phyloP scores from a whole-genome alignment of 2,329 filamentous ascomycete species.

The Ophiostoma australiae region DNA sequence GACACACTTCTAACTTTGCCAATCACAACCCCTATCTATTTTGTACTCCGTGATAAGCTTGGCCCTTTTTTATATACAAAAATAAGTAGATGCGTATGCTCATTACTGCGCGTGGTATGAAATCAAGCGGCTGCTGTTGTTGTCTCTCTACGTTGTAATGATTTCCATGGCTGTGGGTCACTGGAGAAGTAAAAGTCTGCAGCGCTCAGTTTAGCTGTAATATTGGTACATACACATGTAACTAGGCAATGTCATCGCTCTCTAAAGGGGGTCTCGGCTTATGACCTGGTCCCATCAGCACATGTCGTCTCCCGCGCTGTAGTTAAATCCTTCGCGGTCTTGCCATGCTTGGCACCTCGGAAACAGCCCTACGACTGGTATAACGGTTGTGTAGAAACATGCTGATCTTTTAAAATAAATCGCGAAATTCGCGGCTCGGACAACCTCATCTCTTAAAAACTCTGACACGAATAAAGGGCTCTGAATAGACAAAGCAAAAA shows the following conservation, averaged over 20 bases:
- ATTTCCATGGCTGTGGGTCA: neutral
- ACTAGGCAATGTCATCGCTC: too few relatives aligned
- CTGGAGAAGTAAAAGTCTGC: neutral
- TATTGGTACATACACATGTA: too few relatives aligned
- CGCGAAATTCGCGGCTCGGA: neutral
- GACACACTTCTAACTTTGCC: too few relatives aligned
- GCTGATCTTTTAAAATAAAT: neutral
- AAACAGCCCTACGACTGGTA: neutral
- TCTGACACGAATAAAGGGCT: too few relatives aligned
- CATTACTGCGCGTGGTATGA: neutral
- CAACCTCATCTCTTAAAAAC: neutral
- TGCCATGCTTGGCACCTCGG: neutral
- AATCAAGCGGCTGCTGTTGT: neutral
- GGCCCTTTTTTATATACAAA: neutral
- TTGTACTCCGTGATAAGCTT: too few relatives aligned
- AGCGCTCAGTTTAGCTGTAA: neutral
- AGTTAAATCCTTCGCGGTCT: neutral
- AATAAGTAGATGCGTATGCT: neutral
- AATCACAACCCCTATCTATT: too few relatives aligned
- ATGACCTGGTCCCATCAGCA: neutral
- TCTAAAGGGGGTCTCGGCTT: neutral
- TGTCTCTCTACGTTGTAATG: neutral
- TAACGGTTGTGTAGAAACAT: neutral
- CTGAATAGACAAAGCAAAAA: neutral
- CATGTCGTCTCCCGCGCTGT: neutral